Evolutionary conservation across 2,329 filamentous ascomycete genomes (phyloP).

Genomic region (Curvularia lunata): DNA sequence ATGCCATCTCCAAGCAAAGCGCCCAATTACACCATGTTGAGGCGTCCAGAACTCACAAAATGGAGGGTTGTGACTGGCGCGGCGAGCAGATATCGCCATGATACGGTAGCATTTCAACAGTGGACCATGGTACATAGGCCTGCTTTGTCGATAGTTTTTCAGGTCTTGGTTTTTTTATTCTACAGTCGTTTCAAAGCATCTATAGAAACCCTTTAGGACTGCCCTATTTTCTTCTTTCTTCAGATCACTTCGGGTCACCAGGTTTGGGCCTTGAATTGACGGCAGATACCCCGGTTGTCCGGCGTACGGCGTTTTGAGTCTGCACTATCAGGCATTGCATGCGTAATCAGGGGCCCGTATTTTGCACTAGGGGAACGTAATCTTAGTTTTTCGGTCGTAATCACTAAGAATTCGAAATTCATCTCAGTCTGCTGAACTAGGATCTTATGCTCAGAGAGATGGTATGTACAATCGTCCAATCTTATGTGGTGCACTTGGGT

Average conservation of each 20-base stretch:
- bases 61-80: not conserved
- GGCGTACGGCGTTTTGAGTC: not conserved
- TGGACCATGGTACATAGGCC: not conserved
- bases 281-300: conserved; percentile 1
- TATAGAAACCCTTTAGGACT: not conserved
- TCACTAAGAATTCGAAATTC: not conserved
- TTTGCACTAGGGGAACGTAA: not conserved
- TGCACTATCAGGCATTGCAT: not conserved
- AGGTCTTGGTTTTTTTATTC: not conserved
- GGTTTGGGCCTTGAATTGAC: not conserved
- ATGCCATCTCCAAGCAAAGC: conserved; percentile 16
- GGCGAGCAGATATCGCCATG: not conserved
- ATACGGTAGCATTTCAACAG: conserved; percentile 3
- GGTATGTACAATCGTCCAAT: not conserved
- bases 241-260: not conserved
- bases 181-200: not conserved
- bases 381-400: not conserved
- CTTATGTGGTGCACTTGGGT: not conserved
- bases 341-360: not conserved
- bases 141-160: not conserved
- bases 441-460: not conserved
- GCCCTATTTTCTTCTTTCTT: not conserved
- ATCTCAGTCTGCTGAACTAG: not conserved
- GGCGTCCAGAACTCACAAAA: not conserved
- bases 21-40: conserved; percentile 6